Evolutionary conservation across 2,329 filamentous ascomycete genomes (phyloP), one percentile per base, ranked within the genome.

Genomic region (Sporothrix inflata): DNA sequence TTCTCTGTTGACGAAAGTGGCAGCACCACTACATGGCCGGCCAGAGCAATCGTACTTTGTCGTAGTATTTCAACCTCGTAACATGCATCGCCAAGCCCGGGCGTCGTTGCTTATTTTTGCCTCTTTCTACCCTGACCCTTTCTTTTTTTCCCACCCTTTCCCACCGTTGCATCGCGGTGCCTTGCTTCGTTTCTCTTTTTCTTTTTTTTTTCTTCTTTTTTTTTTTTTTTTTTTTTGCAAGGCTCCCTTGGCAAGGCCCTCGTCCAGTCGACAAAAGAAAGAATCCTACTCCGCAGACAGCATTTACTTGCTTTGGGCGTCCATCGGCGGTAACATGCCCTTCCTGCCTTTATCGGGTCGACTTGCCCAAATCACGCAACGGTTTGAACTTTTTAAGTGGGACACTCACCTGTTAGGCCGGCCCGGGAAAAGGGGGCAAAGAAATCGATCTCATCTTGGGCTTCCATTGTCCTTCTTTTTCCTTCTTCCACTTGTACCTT

Each of bases 21-120:
- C 45, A 47, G 45, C 45, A 19, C 9, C 27, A 34, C 53, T 61
- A 61, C 55, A 60, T 30, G 55, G 55, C 34, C 14, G 16, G 12
- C 55, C 55, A 60, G 24, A 38, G 4, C 24, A 30, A 24, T 60
- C 34, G 55, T 61, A 61, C 30, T 40, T 40, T 61, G 40, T 38
- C 55, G 55, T 61, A 61, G 55, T 40, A 61, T 61, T 61, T 38
- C 55, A 61, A 40, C 11, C 24, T 55, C 51, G 21, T 55, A 30
- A 16, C 24, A 30, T 61, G 16, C 55, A 61, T 61, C 19, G 55
- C 55, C 55, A 61, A 21, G 53, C 14, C 53, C 53, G 53, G 53
- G 27, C 27, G 27, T 24, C 6, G 53, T 57, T 34, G 27, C 11
- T 68, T 53, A 30, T 49, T 66, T 66, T 66, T 55, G 57, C 57